Percentiles rank a stretch among this genome's conserved stretches.
Conservation (phyloP, 345 rosid genomes). For the thale cress (Arabidopsis thaliana) region DNA sequence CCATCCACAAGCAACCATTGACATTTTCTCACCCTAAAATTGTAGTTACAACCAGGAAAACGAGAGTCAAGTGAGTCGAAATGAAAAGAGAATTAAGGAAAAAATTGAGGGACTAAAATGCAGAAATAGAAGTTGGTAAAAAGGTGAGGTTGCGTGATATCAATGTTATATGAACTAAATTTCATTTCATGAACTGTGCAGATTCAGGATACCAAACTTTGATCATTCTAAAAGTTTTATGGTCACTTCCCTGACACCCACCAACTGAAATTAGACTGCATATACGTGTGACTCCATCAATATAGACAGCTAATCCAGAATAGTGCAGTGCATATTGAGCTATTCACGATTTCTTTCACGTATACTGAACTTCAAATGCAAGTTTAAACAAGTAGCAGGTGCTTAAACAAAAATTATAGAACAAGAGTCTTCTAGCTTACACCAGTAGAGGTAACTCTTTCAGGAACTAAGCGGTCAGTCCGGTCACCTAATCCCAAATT, state of each 20-base stretch:
- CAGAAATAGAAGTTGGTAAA: background rate
- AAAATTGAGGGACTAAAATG: background rate
- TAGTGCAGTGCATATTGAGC: constrained; percentile 3
- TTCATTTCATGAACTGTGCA: background rate
- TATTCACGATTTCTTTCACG: background rate
- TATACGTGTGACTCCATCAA: constrained; percentile 7
- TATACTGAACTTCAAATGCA: constrained; percentile 15
- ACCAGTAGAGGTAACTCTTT: constrained; percentile 63
- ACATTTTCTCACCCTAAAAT: constrained; percentile 82
- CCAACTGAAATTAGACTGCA: constrained; percentile 9
- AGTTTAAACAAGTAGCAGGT: constrained; percentile 8
- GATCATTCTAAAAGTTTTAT: constrained; percentile 3
- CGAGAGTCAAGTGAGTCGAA: constrained; percentile 13
- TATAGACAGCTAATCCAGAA: background rate
- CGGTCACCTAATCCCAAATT: constrained; percentile 98
- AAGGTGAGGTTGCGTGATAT: constrained; percentile 7
- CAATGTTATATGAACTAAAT: constrained; percentile 7
- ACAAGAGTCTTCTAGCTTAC: constrained; percentile 55
- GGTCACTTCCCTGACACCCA: constrained; percentile 11
- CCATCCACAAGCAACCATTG: constrained; percentile 97
- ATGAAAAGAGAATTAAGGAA: background rate
- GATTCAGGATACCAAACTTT: constrained; percentile 2
- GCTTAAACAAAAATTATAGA: constrained; percentile 6
- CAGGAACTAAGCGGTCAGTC: constrained; percentile 86
- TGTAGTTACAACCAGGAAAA: constrained; percentile 36